Percentiles rank a stretch among this genome's conserved stretches.
Evolutionary conservation across 495 filamentous ascomycete species (phyloP).

Genomic region (Penicillium atrosanguineum): DNA sequence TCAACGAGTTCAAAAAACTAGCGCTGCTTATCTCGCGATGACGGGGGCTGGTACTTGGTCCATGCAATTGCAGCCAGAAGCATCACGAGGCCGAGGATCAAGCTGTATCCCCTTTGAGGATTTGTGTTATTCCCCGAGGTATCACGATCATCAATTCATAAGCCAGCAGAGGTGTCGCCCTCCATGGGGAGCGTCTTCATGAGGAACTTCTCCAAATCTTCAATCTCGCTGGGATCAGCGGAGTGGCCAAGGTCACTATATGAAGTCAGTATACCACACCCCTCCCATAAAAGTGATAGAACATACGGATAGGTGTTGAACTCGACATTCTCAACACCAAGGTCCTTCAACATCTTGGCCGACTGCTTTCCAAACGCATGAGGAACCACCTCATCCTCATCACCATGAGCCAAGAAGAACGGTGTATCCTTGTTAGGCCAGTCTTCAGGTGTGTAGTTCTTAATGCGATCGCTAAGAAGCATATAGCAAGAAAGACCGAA

Average conservation of each 20-base stretch:
- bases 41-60: constrained; percentile 8
- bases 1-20: neutral
- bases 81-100: constrained; percentile 43
- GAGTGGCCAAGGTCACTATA: constrained; percentile 67
- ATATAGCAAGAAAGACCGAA: constrained; percentile 84
- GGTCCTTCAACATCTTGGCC: constrained; percentile 56
- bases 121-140: neutral
- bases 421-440: constrained; percentile 74
- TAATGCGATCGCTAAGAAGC: constrained; percentile 68
- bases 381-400: constrained; percentile 67
- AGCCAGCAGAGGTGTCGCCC: constrained; percentile 49
- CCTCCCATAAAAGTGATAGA: neutral
- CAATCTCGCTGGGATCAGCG: constrained; percentile 75
- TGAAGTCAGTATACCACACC: constrained; percentile 15
- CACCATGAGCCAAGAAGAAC: constrained; percentile 86
- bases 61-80: constrained; percentile 49
- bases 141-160: constrained; percentile 40
- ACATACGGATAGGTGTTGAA: constrained; percentile 75
- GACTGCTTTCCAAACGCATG: constrained; percentile 65
- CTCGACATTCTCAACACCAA: constrained; percentile 65
- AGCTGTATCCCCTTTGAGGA: constrained; percentile 17
- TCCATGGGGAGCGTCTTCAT: constrained; percentile 59
- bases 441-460: constrained; percentile 59
- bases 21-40: constrained; percentile 1
- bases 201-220: constrained; percentile 79